These are phyloP conservation scores for Podospora fimiseda DNA, from an alignment of 495 filamentous ascomycete genomes.

Conservation along the genomic window DNA sequence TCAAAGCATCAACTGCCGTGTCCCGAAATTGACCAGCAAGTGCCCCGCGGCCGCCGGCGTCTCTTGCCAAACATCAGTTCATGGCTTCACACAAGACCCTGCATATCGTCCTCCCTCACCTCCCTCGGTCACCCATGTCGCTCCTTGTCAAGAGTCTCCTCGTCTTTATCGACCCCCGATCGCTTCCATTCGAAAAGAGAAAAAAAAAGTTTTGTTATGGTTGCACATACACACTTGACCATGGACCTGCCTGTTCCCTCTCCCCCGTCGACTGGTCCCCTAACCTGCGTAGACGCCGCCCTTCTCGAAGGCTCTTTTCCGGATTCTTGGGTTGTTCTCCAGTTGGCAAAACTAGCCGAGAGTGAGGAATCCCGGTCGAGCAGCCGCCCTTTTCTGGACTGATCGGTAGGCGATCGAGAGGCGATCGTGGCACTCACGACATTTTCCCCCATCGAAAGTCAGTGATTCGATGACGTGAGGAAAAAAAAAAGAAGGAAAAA, in stretches of 20 bases:
- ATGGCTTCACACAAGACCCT: neutral
- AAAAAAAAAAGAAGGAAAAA: neutral
- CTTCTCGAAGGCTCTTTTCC: neutral
- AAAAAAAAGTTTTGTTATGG: too few relatives aligned
- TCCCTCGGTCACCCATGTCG: conserved; percentile 6
- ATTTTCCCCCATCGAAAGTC: conserved; percentile 1
- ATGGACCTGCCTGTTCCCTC: neutral
- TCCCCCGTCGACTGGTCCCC: neutral
- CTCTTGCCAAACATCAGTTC: conserved; percentile 4
- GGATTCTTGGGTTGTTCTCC: neutral
- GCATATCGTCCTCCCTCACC: neutral
- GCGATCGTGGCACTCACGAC: neutral
- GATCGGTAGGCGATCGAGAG: neutral
- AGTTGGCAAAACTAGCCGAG: conserved; percentile 6
- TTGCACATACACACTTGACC: too few relatives aligned
- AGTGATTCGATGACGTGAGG: neutral
- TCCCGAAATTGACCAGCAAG: conserved; percentile 8
- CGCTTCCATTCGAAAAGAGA: neutral
- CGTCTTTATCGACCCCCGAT: neutral
- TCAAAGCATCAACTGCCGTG: conserved; percentile 3
- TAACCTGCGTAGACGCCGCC: neutral
- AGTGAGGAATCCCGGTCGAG: neutral
- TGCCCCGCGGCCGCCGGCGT: neutral
- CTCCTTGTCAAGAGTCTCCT: neutral
- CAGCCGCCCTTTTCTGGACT: neutral